These are phyloP conservation scores for Heimioporus sp. DNA, from an alignment of 768 basidiomycete genomes.

Conservation along the genomic window DNA sequence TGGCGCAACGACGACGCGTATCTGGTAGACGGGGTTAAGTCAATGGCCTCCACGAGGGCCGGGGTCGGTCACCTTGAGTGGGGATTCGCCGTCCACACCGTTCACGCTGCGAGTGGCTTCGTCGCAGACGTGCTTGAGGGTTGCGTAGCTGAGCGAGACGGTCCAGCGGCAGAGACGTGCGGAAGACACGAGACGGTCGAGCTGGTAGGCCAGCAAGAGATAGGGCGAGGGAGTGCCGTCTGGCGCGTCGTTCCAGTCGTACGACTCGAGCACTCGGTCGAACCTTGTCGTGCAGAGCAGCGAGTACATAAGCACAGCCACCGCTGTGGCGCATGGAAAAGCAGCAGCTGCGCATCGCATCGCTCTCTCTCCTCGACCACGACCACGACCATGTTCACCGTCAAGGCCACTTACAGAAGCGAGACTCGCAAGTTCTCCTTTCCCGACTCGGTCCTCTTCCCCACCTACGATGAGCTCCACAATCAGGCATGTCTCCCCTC, in stretches of 20 bases:
- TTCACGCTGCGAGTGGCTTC: constrained; percentile 37
- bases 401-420: constrained; percentile 72
- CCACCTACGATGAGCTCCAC: constrained; percentile 58
- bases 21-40: constrained; percentile 31
- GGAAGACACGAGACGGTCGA: constrained; percentile 56
- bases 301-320: constrained; percentile 10
- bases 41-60: background rate
- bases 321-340: too few species aligned
- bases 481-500: constrained; percentile 50
- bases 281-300: constrained; percentile 58
- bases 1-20: constrained; percentile 50
- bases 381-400: constrained; percentile 57
- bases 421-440: constrained; percentile 72
- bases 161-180: constrained; percentile 53
- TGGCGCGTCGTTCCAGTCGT: constrained; percentile 58
- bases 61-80: constrained; percentile 25
- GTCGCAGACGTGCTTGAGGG: constrained; percentile 45
- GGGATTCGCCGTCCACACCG: background rate
- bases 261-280: constrained; percentile 46
- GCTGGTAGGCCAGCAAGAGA: constrained; percentile 59
- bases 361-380: background rate
- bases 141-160: constrained; percentile 35
- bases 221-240: constrained; percentile 53
- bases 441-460: constrained; percentile 49
- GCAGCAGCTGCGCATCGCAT: too few species aligned